These are phyloP conservation scores for Ustilago vetiveriae DNA, from an alignment of 1,284 basidiomycete genomes.

Conservation along the genomic window DNA sequence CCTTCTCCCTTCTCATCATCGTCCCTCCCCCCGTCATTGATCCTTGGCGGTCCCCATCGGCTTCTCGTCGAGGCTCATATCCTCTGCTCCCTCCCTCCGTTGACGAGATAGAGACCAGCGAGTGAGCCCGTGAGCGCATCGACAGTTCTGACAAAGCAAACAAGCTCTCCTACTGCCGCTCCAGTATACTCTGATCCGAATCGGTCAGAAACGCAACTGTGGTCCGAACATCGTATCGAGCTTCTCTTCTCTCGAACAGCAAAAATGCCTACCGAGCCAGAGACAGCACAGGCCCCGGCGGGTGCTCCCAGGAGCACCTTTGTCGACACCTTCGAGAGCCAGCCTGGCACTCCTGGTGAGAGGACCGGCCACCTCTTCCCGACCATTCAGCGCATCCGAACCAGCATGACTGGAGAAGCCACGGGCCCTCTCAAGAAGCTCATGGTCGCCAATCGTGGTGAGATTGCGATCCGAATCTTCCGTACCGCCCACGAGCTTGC, in stretches of 20 bases:
- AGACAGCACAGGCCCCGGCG: conserved; percentile 48
- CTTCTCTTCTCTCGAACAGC: background rate
- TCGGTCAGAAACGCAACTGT: background rate
- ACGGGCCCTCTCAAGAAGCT: conserved; percentile 60
- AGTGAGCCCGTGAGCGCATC: conserved; percentile 4
- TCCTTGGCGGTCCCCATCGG: conserved; percentile 10
- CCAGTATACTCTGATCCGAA: background rate
- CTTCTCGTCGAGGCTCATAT: conserved; percentile 8
- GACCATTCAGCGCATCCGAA: conserved; percentile 60
- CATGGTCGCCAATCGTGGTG: conserved; percentile 66
- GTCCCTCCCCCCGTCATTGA: background rate
- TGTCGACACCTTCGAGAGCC: conserved; percentile 59
- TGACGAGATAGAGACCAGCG: conserved; percentile 19
- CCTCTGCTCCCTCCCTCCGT: conserved; percentile 4
- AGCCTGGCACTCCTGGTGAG: conserved; percentile 59
- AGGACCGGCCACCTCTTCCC: conserved; percentile 61
- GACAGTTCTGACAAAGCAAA: too few relatives aligned
- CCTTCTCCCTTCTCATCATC: background rate
- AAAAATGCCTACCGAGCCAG: conserved; percentile 43
- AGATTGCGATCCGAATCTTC: conserved; percentile 99
- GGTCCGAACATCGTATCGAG: background rate
- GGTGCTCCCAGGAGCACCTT: conserved; percentile 56
- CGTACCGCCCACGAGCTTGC: conserved; percentile 98
- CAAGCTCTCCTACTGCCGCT: too few relatives aligned
- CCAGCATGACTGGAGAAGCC: conserved; percentile 49